These are phyloP conservation scores for Ogataea minuta DNA, from an alignment of 805 yeast genomes.

Conservation along the genomic window DNA sequence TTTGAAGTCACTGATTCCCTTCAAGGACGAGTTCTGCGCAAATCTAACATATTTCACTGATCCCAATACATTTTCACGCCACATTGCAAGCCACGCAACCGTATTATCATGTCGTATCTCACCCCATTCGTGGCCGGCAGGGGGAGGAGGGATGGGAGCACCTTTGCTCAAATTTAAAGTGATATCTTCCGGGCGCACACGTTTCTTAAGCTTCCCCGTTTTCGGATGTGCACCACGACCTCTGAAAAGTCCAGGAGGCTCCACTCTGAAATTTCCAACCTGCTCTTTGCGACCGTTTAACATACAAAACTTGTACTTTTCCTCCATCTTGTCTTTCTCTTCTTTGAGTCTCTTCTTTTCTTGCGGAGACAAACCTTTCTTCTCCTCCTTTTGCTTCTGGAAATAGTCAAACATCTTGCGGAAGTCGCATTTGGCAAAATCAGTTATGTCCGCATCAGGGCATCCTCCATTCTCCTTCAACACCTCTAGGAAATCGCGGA, in stretches of 20 bases:
- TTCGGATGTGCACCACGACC: conserved; percentile 98
- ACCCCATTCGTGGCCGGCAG: conserved; percentile 88
- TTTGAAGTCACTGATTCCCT: conserved; percentile 86
- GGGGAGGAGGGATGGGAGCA: conserved; percentile 75
- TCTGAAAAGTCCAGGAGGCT: conserved; percentile 94
- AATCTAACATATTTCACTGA: conserved; percentile 84
- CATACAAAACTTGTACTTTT: conserved; percentile 73
- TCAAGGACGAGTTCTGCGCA: conserved; percentile 86
- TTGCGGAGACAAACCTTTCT: conserved; percentile 62
- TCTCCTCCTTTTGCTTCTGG: conserved; percentile 68
- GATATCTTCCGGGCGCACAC: conserved; percentile 88
- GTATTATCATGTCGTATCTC: conserved; percentile 84
- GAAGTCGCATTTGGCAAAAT: conserved; percentile 76
- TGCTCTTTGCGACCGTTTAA: conserved; percentile 87
- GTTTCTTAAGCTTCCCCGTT: conserved; percentile 84
- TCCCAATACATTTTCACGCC: conserved; percentile 90
- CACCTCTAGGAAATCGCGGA: conserved; percentile 70
- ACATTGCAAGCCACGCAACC: conserved; percentile 95
- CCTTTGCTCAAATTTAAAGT: conserved; percentile 76
- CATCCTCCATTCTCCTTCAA: conserved; percentile 71
- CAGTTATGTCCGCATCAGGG: conserved; percentile 43
- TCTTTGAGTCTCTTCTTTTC: conserved; percentile 72
- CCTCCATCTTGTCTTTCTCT: conserved; percentile 76
- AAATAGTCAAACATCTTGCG: conserved; percentile 67
- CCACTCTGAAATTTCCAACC: conserved; percentile 91